phyloP scores from a whole-genome alignment of 331 rosid genomes.

The Cydonia oblonga region DNA sequence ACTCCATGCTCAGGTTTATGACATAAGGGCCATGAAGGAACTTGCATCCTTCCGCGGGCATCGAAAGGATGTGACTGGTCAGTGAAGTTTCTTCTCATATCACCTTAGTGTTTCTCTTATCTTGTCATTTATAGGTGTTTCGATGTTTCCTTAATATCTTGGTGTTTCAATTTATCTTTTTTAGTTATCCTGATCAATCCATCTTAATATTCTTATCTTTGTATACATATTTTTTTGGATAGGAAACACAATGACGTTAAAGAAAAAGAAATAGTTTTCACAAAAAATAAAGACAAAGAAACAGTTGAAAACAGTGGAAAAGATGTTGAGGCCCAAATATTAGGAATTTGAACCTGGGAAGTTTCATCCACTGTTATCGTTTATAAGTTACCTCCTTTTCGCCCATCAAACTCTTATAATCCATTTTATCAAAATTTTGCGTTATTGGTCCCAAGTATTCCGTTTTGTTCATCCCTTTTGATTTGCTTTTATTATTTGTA shows the following conservation, averaged over 20 bases:
- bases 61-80: conserved; percentile 90
- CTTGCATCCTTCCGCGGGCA: conserved; percentile 98
- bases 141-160: background rate
- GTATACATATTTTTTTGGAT: background rate
- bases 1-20: conserved; percentile 60
- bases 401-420: background rate
- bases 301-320: background rate
- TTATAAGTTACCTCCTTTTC: background rate
- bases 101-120: background rate
- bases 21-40: conserved; percentile 98
- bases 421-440: background rate
- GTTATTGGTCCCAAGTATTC: background rate
- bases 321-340: background rate
- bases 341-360: too few relatives aligned
- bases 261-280: background rate
- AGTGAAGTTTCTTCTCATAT: conserved; percentile 17
- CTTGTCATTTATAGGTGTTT: background rate
- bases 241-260: background rate
- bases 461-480: background rate
- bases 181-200: background rate
- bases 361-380: too few relatives aligned
- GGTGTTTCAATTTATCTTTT: background rate
- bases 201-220: background rate
- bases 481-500: background rate
- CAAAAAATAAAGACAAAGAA: background rate